Conservation (phyloP, 257 asterid genomes). For the Orobanche coerulescens region DNA sequence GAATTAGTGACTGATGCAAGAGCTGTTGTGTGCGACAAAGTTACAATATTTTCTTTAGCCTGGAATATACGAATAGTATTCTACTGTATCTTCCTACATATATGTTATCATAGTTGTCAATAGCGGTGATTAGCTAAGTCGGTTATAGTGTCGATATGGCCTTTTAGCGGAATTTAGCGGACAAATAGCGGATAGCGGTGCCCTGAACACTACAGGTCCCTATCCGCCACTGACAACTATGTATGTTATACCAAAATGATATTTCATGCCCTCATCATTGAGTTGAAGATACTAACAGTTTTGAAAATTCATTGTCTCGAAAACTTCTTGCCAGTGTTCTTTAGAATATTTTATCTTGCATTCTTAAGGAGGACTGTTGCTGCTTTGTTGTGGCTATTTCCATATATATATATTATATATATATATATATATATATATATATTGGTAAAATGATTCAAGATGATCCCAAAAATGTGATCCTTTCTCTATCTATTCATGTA, state of each 20-base stretch:
- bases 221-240: no score
- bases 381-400: not conserved
- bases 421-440: no score
- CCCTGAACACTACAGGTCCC: no score
- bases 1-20: not conserved
- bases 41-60: not conserved
- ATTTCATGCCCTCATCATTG: not conserved
- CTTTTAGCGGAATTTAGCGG: no score
- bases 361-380: conserved; percentile 1
- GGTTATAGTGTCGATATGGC: no score
- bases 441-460: not conserved
- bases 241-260: not conserved
- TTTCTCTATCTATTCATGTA: not conserved
- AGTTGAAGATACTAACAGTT: not conserved
- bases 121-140: no score
- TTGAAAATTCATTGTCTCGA: not conserved
- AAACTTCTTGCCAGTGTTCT: not conserved
- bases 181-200: no score
- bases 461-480: conserved; percentile 3
- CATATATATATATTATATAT: no score
- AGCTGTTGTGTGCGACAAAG: conserved; percentile 2
- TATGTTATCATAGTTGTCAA: no score
- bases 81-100: not conserved
- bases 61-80: not conserved
- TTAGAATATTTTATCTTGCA: not conserved